These are phyloP conservation scores for Endocarpon pusillum DNA, from an alignment of 495 filamentous ascomycete genomes.

Conservation along the genomic window DNA sequence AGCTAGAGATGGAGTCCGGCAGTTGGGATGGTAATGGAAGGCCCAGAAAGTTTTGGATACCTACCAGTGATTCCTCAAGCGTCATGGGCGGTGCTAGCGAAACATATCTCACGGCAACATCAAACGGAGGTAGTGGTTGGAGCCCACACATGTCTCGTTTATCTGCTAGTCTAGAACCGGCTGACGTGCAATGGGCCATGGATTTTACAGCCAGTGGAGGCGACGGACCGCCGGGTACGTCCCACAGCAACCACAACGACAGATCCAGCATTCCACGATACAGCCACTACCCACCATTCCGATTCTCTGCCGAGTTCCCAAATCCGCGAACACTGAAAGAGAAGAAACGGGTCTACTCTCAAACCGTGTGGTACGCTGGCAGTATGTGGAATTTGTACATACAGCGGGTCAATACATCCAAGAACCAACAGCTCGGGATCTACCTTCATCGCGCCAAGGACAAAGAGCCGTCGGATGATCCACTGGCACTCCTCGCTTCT, in stretches of 20 bases:
- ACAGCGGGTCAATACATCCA: constrained; percentile 36
- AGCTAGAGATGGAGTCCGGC: constrained; percentile 22
- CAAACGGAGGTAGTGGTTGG: background rate
- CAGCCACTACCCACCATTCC: constrained; percentile 39
- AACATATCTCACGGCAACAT: constrained; percentile 9
- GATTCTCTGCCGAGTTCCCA: constrained; percentile 41
- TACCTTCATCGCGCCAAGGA: constrained; percentile 45
- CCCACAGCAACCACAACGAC: constrained; percentile 8
- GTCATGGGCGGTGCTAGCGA: constrained; percentile 36
- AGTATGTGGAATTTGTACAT: constrained; percentile 46
- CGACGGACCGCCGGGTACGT: background rate
- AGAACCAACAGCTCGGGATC: constrained; percentile 38
- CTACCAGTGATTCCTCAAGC: constrained; percentile 37
- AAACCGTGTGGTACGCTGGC: constrained; percentile 46
- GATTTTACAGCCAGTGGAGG: constrained; percentile 24
- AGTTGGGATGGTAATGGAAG: constrained; percentile 34
- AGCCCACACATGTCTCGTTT: constrained; percentile 20
- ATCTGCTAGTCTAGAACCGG: constrained; percentile 27
- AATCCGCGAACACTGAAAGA: constrained; percentile 38
- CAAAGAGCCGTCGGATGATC: constrained; percentile 20
- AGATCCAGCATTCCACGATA: constrained; percentile 23
- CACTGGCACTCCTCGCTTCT: constrained; percentile 17
- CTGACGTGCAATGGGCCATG: constrained; percentile 32
- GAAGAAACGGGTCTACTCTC: constrained; percentile 41
- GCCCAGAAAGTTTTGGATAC: constrained; percentile 40